A percentile compares a stretch with the other conserved stretches of the same genome.
phyloP scores from a whole-genome alignment of 306 rosid genomes.

The Vigna angularis region DNA sequence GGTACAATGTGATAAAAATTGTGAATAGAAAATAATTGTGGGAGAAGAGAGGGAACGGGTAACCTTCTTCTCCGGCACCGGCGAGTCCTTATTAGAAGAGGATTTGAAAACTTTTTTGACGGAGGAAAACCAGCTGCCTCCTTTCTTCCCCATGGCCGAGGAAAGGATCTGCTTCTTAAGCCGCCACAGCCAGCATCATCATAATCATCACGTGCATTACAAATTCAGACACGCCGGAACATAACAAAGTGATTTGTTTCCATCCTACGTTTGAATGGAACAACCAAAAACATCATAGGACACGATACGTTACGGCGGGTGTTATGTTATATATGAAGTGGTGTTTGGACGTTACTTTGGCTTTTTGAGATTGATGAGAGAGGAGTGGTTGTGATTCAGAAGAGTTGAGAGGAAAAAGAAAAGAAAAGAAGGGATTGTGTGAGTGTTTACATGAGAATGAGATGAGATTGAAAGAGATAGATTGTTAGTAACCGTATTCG shows the following conservation, averaged over 20 bases:
- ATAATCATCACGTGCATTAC: conserved; percentile 32
- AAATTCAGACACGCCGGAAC: conserved; percentile 39
- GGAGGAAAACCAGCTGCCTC: conserved; percentile 83
- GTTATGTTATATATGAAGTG: not conserved
- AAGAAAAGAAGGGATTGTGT: conserved; percentile 16
- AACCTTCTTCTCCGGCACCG: conserved; percentile 70
- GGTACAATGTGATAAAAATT: not conserved
- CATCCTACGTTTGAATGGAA: conserved; percentile 4
- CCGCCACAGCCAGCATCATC: not conserved
- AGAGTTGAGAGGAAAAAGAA: conserved; percentile 24
- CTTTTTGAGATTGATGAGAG: conserved; percentile 31
- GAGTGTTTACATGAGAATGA: conserved; percentile 11
- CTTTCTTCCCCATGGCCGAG: conserved; percentile 85
- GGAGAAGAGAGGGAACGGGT: conserved; percentile 10
- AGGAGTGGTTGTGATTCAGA: conserved; percentile 7
- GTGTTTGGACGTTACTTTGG: conserved; percentile 4
- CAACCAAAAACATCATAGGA: not conserved
- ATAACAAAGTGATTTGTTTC: conserved; percentile 3
- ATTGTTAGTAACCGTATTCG: conserved; percentile 47
- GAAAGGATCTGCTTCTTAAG: conserved; percentile 44
- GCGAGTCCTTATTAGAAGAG: conserved; percentile 71
- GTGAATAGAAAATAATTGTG: not conserved
- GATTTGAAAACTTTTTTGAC: conserved; percentile 88
- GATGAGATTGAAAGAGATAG: conserved; percentile 38
- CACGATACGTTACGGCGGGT: not conserved